Evolutionary conservation across 2,329 filamentous ascomycete genomes (phyloP).

Genomic region (Arthrobotrys entomopaga): DNA sequence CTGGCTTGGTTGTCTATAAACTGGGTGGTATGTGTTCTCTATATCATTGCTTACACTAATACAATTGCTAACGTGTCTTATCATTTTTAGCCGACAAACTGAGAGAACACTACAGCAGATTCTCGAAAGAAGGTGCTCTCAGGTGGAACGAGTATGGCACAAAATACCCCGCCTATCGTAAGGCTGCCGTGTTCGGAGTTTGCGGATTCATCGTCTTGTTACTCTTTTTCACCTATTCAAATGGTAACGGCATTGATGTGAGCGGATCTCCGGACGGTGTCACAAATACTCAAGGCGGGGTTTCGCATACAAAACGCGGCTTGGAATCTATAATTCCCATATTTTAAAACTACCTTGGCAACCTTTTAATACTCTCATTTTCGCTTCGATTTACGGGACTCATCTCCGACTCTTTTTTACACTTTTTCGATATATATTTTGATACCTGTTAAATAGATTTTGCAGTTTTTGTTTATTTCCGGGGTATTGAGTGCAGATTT

Average conservation of each 20-base stretch:
- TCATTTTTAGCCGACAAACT: conserved; percentile 71
- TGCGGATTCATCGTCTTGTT: conserved; percentile 51
- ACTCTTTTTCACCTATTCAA: conserved; percentile 48
- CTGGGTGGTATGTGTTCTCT: conserved; percentile 67
- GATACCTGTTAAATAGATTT: conserved; percentile 41
- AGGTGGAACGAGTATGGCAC: conserved; percentile 56
- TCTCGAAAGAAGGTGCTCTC: conserved; percentile 54
- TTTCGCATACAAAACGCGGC: conserved; percentile 23
- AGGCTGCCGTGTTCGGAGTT: conserved; percentile 52
- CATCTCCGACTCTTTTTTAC: conserved; percentile 21
- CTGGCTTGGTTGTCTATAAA: conserved; percentile 86
- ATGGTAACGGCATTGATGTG: conserved; percentile 19
- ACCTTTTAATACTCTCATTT: conserved; percentile 8
- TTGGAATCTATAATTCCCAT: conserved; percentile 28
- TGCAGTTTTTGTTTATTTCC: conserved; percentile 57
- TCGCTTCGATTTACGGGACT: conserved; percentile 2
- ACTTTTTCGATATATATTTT: conserved; percentile 24
- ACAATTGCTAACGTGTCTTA: background rate
- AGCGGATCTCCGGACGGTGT: conserved; percentile 13
- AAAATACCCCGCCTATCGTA: conserved; percentile 54
- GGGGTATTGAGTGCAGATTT: conserved; percentile 1
- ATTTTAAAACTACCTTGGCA: conserved; percentile 15
- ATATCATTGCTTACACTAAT: background rate
- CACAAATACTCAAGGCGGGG: conserved; percentile 6
- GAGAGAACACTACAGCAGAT: conserved; percentile 66